These are phyloP conservation scores for Cenococcum geophilum DNA, from an alignment of 495 filamentous ascomycete genomes.

Conservation along the genomic window DNA sequence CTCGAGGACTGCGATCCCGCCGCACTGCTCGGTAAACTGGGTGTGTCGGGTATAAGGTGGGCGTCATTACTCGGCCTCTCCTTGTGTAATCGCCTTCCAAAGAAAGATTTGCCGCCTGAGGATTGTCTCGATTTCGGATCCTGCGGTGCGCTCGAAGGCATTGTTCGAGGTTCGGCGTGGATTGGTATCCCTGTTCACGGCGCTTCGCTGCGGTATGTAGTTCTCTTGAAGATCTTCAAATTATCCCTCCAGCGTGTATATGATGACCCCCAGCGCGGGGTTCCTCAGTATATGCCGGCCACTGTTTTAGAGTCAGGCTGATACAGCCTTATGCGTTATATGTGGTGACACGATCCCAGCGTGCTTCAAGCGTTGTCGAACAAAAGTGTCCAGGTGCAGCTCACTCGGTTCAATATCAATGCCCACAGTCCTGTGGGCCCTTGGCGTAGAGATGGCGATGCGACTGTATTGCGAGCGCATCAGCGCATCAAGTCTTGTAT, in stretches of 20 bases:
- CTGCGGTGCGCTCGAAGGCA: constrained; percentile 49
- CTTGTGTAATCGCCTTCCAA: constrained; percentile 68
- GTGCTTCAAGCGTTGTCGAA: not conserved
- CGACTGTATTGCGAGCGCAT: not conserved
- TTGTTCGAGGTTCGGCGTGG: constrained; percentile 5
- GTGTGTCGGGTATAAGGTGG: constrained; percentile 46
- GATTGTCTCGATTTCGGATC: constrained; percentile 74
- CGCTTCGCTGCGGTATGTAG: not conserved
- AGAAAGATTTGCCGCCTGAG: constrained; percentile 81
- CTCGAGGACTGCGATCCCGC: constrained; percentile 67
- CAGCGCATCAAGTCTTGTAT: not conserved
- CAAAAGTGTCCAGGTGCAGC: not conserved
- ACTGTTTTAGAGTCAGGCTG: constrained; percentile 1
- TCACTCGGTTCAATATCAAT: not conserved
- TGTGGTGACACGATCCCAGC: not conserved
- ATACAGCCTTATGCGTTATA: constrained; percentile 8
- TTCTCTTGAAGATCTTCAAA: not conserved
- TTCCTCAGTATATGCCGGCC: constrained; percentile 1
- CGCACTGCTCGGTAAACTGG: constrained; percentile 49
- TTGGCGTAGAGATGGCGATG: not conserved
- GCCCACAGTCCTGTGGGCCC: not conserved
- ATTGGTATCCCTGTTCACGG: not conserved
- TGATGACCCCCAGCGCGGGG: not conserved
- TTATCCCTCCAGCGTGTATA: not conserved
- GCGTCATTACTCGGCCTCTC: constrained; percentile 54